Evolutionary conservation across 371 early-diverging fungal species (phyloP).

Genomic region (Globomyces sp.): DNA sequence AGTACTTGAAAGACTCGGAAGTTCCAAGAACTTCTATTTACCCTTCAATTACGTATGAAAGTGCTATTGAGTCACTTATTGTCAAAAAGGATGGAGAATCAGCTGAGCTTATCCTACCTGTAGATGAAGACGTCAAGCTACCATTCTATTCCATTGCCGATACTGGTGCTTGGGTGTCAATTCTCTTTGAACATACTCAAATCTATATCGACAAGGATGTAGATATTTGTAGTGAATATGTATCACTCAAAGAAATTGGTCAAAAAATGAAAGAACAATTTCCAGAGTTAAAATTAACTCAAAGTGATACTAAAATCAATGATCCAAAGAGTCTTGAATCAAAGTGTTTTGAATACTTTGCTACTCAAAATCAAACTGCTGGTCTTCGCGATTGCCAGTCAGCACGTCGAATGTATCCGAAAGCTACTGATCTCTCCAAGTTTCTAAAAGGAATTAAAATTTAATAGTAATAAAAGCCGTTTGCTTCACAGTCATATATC

Average conservation of each 20-base stretch:
- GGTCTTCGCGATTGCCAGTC: neutral
- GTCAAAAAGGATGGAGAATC: neutral
- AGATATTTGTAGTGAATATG: neutral
- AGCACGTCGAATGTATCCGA: neutral
- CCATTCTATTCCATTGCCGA: neutral
- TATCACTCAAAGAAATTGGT: neutral
- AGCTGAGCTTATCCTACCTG: neutral
- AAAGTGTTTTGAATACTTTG: neutral
- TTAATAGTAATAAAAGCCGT: no score
- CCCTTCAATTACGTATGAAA: neutral
- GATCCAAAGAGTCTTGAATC: neutral
- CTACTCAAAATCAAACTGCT: neutral
- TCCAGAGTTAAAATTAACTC: neutral
- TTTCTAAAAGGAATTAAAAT: neutral
- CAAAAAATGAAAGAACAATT: neutral
- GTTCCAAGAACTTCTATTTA: constrained; percentile 5
- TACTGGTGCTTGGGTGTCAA: neutral
- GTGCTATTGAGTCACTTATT: neutral
- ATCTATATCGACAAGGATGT: constrained; percentile 2
- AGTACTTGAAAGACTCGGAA: neutral
- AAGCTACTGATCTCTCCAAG: constrained; percentile 2
- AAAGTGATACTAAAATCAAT: neutral
- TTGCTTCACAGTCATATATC: no score
- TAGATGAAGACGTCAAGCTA: neutral
- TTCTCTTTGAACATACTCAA: neutral